phyloP scores from a whole-genome alignment of 495 filamentous ascomycete species.

The Penicillium paradoxum region DNA sequence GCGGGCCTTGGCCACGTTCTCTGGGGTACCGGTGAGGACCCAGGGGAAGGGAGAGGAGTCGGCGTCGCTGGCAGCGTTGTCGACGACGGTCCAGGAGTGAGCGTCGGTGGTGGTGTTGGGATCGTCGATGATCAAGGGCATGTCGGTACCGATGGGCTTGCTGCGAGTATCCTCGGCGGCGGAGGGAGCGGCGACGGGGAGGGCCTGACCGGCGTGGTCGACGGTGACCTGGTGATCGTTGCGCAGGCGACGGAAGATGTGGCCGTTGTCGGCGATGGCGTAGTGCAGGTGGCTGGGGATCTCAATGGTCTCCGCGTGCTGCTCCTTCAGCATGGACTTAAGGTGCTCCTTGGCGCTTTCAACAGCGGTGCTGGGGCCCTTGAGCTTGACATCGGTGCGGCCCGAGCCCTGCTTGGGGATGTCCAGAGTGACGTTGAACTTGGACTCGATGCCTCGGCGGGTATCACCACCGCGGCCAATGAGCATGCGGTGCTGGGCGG shows the following conservation, averaged over 20 bases:
- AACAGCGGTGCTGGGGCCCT: slow-evolving; percentile 70
- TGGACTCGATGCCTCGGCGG: slow-evolving; percentile 76
- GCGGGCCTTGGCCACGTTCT: slow-evolving; percentile 73
- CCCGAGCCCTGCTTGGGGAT: slow-evolving; percentile 76
- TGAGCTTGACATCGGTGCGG: slow-evolving; percentile 71
- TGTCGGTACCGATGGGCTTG: slow-evolving; percentile 48
- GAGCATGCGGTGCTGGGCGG: slow-evolving; percentile 81
- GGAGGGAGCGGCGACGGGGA: slow-evolving; percentile 69
- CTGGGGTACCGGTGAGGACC: slow-evolving; percentile 73
- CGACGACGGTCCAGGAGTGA: slow-evolving; percentile 76
- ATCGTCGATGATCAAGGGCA: slow-evolving; percentile 90
- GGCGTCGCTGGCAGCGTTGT: slow-evolving; percentile 38
- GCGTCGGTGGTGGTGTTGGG: slow-evolving; percentile 52
- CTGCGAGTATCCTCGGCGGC: slow-evolving; percentile 35
- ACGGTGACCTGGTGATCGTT: slow-evolving; percentile 82
- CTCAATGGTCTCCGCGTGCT: slow-evolving; percentile 78
- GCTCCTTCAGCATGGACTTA: slow-evolving; percentile 70
- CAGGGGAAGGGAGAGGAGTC: slow-evolving; percentile 69
- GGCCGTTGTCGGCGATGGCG: slow-evolving; percentile 77
- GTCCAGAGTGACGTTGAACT: slow-evolving; percentile 84
- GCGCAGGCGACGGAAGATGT: slow-evolving; percentile 82
- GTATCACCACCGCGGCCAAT: slow-evolving; percentile 90
- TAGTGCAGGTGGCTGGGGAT: slow-evolving; percentile 80
- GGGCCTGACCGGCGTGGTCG: slow-evolving; percentile 74
- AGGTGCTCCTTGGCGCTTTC: slow-evolving; percentile 84